Conservation (phyloP, 2,329 filamentous ascomycete genomes). For the Pseudogymnoascus sp. region DNA sequence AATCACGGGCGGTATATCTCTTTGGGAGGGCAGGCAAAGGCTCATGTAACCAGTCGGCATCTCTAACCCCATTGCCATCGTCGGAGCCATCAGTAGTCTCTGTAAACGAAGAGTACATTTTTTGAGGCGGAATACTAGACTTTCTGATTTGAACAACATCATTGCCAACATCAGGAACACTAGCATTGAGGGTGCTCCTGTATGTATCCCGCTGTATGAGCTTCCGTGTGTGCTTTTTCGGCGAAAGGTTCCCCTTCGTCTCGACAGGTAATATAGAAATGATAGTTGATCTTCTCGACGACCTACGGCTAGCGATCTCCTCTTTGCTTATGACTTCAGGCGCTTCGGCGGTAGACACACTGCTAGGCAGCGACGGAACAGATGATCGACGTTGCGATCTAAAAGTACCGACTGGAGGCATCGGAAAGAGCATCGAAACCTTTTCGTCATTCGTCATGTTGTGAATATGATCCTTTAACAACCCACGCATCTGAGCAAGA, state of each 20-base stretch:
- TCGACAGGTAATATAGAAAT: constrained; percentile 7
- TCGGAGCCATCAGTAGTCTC: neutral
- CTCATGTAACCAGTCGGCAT: neutral
- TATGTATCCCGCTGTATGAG: neutral
- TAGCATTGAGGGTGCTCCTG: neutral
- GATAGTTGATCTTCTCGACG: constrained; percentile 25
- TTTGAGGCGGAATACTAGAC: neutral
- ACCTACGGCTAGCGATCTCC: constrained; percentile 19
- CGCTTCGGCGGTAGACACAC: constrained; percentile 18
- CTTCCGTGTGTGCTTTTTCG: neutral
- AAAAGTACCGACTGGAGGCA: constrained; percentile 24
- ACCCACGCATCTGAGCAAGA: constrained; percentile 30
- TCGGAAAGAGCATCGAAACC: constrained; percentile 42
- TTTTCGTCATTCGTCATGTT: constrained; percentile 53
- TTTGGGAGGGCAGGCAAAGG: neutral
- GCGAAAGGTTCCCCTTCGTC: neutral
- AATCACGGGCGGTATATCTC: neutral
- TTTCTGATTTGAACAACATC: neutral
- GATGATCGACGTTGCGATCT: constrained; percentile 31
- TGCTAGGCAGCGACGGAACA: constrained; percentile 36
- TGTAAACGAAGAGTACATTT: neutral
- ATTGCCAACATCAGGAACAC: neutral
- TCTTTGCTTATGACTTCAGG: constrained; percentile 17
- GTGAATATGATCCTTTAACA: constrained; percentile 44
- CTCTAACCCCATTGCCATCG: neutral